A percentile compares a stretch with the other conserved stretches of the same genome.
These are phyloP conservation scores for Metschnikowia bowlesiae DNA, from an alignment of 805 yeast genomes.

Conservation along the genomic window DNA sequence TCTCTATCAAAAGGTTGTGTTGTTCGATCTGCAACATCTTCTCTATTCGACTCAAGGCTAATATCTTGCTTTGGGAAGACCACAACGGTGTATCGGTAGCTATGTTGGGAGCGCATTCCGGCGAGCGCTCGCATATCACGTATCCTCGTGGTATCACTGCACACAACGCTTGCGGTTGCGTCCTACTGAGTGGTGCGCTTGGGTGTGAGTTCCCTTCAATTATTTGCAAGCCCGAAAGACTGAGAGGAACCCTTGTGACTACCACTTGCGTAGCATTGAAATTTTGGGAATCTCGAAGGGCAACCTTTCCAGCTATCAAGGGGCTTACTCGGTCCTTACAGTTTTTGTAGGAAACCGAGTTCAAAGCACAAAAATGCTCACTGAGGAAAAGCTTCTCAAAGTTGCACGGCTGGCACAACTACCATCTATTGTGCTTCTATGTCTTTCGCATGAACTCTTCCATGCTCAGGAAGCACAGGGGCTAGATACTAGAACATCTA, in stretches of 20 bases:
- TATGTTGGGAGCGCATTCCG: background rate
- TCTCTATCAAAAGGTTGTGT: conserved; percentile 75
- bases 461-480: background rate
- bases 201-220: background rate
- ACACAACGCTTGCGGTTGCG: conserved; percentile 2
- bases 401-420: background rate
- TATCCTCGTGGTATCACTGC: background rate
- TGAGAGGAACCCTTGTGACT: no score
- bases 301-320: no score
- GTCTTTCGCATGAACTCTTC: background rate
- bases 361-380: background rate
- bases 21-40: conserved; percentile 81
- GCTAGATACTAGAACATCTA: background rate
- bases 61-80: background rate
- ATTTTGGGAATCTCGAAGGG: no score
- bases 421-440: background rate
- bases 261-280: no score
- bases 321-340: background rate
- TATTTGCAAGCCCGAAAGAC: background rate
- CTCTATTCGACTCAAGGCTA: background rate
- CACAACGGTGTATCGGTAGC: background rate
- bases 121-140: conserved; percentile 5
- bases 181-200: background rate
- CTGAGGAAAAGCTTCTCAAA: background rate
- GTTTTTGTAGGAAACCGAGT: background rate